Evolutionary conservation across 768 basidiomycete genomes (phyloP), one percentile per base, ranked within the genome.

Genomic region (Dioszegia aurantiaca): DNA sequence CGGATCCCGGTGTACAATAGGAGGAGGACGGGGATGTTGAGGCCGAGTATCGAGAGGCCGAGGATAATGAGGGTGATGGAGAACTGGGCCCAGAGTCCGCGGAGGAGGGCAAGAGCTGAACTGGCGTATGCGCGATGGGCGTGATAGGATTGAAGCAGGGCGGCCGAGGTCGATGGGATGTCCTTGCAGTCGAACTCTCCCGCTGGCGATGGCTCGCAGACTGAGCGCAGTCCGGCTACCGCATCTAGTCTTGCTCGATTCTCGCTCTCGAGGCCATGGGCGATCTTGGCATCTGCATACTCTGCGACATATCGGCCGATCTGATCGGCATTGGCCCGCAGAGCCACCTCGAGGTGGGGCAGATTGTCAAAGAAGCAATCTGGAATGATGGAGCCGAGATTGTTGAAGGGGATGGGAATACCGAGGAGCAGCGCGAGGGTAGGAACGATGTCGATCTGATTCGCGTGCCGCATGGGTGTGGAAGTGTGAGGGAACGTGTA

Each of bases 31-130:
- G 83, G 66, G 0, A 85, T 72, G 30, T 85, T 80, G 23, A 86
- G 73, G 0, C 78, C 79, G 27, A 93, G 80, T 24, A 89, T 76
- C 0, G 75, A 64, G 10, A 94, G 75, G 0, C 94, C 95, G 26
- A 87, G 78, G 3, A 79, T 75, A 82, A 98, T 97, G 14, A 89
- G 79, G 1, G 83, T 67, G 2, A 86, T 80, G 63, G 91, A 89
- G 80, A 99, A 98, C 68, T 90, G 89, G 0, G 95, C 94, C 95
- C 95, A 99, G 55, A 97, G 84, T 12, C 82, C 77, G 6, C 93
- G 86, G 69, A 93, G 93, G 1, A 82, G 82, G 0, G 81, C 78
- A 31, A 92, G 81, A 4, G 87, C 84, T 16, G 80, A 73, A 9
- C 84, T 80, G 12, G 83, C 84, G 69, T 85, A 90, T 17, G 80